Percentiles rank a stretch among this genome's conserved stretches.
phyloP scores from a whole-genome alignment of 768 basidiomycete species.

The Amanita rubescens region DNA sequence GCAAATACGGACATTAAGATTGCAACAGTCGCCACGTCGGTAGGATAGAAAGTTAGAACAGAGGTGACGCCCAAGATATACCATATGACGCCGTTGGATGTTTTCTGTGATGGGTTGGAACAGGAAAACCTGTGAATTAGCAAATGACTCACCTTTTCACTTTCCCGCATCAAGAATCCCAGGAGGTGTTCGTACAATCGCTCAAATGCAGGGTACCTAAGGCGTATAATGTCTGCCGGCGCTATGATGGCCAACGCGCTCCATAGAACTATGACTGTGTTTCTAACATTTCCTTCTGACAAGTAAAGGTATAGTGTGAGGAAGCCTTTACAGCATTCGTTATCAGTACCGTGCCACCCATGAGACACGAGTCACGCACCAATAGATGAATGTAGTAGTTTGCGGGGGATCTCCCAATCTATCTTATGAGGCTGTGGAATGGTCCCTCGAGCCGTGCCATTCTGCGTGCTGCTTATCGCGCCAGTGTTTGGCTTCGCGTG shows the following conservation, averaged over 20 bases:
- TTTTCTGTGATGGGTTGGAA: slow-evolving; percentile 32
- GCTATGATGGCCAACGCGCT: slow-evolving; percentile 59
- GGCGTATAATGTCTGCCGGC: slow-evolving; percentile 69
- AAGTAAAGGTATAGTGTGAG: slow-evolving; percentile 35
- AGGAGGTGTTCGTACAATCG: slow-evolving; percentile 60
- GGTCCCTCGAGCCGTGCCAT: slow-evolving; percentile 8
- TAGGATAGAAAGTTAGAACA: slow-evolving; percentile 67
- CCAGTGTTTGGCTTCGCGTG: slow-evolving; percentile 3
- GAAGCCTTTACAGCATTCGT: slow-evolving; percentile 24
- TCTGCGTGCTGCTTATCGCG: slow-evolving; percentile 12
- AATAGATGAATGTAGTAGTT: slow-evolving; percentile 81
- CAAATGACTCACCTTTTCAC: slow-evolving; percentile 55
- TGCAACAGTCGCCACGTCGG: slow-evolving; percentile 84
- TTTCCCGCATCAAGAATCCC: slow-evolving; percentile 87
- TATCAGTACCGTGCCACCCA: not conserved
- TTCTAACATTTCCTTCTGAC: slow-evolving; percentile 52
- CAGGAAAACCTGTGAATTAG: not conserved
- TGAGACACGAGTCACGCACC: slow-evolving; percentile 39
- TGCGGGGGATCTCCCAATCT: slow-evolving; percentile 90
- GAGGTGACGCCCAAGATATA: slow-evolving; percentile 84
- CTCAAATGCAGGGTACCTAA: slow-evolving; percentile 58
- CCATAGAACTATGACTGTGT: slow-evolving; percentile 56
- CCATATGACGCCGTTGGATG: slow-evolving; percentile 84
- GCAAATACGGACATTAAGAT: slow-evolving; percentile 67
- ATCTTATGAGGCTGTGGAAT: slow-evolving; percentile 29